phyloP scores from a whole-genome alignment of 495 filamentous ascomycete genomes.

The Xylaria nigripes region DNA sequence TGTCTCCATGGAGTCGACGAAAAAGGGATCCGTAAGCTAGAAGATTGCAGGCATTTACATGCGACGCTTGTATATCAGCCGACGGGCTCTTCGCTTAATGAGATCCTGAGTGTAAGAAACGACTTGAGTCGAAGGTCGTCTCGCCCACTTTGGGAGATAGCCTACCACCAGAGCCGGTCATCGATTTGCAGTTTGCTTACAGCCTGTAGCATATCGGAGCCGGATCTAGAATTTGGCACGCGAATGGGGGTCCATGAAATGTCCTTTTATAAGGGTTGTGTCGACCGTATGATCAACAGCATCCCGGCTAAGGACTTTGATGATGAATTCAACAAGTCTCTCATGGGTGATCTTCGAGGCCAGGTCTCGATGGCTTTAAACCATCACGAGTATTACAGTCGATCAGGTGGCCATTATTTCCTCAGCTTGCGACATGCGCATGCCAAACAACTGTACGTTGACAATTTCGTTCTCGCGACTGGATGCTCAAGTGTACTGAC shows the following conservation, averaged over 20 bases:
- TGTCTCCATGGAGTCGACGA: background rate
- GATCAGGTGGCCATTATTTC: slow-evolving; percentile 41
- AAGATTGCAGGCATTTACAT: slow-evolving; percentile 8
- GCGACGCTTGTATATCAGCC: slow-evolving; percentile 29
- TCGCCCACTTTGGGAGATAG: slow-evolving; percentile 20
- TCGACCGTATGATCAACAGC: slow-evolving; percentile 16
- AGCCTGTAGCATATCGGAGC: slow-evolving; percentile 21
- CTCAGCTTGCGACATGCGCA: slow-evolving; percentile 35
- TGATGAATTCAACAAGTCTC: slow-evolving; percentile 24
- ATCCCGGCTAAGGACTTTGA: slow-evolving; percentile 23
- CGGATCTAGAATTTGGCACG: slow-evolving; percentile 19
- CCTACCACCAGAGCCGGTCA: slow-evolving; percentile 39
- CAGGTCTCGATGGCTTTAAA: slow-evolving; percentile 32
- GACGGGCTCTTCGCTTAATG: background rate
- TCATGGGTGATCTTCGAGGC: slow-evolving; percentile 33
- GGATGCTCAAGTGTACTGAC: background rate
- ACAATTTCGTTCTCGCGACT: background rate
- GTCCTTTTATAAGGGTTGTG: background rate
- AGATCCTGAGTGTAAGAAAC: background rate
- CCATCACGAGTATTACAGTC: slow-evolving; percentile 18
- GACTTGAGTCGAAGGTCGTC: slow-evolving; percentile 4
- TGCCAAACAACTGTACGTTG: slow-evolving; percentile 29
- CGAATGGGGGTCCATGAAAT: background rate
- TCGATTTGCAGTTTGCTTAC: slow-evolving; percentile 32
- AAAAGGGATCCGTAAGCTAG: background rate